Evolutionary conservation across 305 asterid species (phyloP).

Genomic region (Fraxinus sp.): DNA sequence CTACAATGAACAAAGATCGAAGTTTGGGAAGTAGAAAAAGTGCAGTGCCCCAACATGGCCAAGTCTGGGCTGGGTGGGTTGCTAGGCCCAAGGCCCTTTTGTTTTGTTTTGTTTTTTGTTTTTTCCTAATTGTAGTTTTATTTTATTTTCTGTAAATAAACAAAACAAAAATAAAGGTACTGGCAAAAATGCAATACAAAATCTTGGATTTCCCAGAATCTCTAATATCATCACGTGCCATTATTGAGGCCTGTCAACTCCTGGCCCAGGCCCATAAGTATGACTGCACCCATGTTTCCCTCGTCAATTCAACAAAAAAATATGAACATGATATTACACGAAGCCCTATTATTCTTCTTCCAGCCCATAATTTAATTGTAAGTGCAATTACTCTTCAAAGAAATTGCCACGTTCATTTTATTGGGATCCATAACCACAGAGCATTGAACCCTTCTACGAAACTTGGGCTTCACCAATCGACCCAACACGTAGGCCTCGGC

Average conservation of each 20-base stretch:
- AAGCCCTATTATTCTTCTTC: background rate
- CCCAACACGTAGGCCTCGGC: constrained; percentile 89
- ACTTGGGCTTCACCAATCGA: constrained; percentile 77
- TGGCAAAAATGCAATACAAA: background rate
- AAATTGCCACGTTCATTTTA: constrained; percentile 41
- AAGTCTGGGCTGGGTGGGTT: background rate
- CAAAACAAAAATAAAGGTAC: background rate
- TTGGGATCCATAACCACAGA: constrained; percentile 46
- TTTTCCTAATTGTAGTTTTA: background rate
- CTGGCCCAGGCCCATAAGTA: background rate
- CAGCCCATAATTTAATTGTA: constrained; percentile 21
- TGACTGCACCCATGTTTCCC: background rate
- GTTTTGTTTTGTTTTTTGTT: background rate
- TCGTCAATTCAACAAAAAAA: background rate
- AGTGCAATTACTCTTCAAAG: constrained; percentile 51
- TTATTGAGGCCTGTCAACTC: background rate
- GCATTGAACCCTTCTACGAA: constrained; percentile 59
- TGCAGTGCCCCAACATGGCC: background rate
- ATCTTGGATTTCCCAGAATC: background rate
- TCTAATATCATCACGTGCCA: background rate
- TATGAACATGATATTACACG: constrained; percentile 12
- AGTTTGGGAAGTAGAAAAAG: background rate
- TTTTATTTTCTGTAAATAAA: background rate
- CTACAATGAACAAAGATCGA: background rate
- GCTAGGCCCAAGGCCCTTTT: background rate